These are phyloP conservation scores for Pichia membranifaciens DNA, from an alignment of 805 yeast genomes.

Conservation along the genomic window DNA sequence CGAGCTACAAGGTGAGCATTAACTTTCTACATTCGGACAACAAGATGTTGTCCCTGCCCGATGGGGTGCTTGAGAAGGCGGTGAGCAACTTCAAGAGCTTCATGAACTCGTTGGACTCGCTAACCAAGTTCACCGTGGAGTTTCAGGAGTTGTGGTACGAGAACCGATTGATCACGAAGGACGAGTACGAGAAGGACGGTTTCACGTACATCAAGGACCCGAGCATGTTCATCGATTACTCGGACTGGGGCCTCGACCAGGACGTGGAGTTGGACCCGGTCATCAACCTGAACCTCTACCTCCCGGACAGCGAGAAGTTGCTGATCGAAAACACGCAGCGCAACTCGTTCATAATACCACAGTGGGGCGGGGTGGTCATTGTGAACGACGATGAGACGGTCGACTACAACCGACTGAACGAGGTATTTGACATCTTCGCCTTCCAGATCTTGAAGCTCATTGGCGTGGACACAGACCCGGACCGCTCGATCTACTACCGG, in stretches of 20 bases:
- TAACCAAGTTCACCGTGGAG: slow-evolving; percentile 69
- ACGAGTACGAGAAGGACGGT: slow-evolving; percentile 24
- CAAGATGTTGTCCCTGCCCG: slow-evolving; percentile 66
- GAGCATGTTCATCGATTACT: slow-evolving; percentile 73
- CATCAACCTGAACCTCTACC: slow-evolving; percentile 63
- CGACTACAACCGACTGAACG: slow-evolving; percentile 8
- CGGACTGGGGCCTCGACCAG: slow-evolving; percentile 68
- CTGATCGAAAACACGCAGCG: slow-evolving; percentile 39
- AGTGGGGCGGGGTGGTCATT: slow-evolving; percentile 79
- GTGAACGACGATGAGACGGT: slow-evolving; percentile 28
- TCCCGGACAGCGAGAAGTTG: slow-evolving; percentile 47
- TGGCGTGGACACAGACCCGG: slow-evolving; percentile 57
- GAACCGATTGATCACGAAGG: slow-evolving; percentile 24
- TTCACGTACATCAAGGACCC: slow-evolving; percentile 44
- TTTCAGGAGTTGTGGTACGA: slow-evolving; percentile 74
- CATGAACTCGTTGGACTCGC: slow-evolving; percentile 41
- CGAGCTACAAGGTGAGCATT: slow-evolving; percentile 69
- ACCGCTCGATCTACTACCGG: slow-evolving; percentile 51
- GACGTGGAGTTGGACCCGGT: slow-evolving; percentile 52
- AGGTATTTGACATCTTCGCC: slow-evolving; percentile 62
- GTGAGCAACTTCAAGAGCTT: slow-evolving; percentile 44
- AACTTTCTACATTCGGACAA: slow-evolving; percentile 71
- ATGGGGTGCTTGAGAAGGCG: slow-evolving; percentile 40
- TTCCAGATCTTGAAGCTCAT: slow-evolving; percentile 68
- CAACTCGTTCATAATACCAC: slow-evolving; percentile 72